Conservation (phyloP, 2,329 filamentous ascomycete genomes). For the Chaetomium strumarium region DNA sequence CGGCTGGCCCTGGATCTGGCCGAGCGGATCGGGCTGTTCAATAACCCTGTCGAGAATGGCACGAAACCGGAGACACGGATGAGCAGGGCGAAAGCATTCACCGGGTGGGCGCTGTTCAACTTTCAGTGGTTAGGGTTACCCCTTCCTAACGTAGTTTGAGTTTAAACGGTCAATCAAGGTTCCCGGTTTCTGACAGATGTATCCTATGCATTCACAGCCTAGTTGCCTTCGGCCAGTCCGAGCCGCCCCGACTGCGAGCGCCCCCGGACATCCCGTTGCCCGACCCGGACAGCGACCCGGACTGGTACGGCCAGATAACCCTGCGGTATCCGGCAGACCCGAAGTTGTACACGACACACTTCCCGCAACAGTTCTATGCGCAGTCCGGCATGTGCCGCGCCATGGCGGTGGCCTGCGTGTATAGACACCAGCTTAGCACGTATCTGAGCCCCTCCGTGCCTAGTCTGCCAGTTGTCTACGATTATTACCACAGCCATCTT, state of each 20-base stretch:
- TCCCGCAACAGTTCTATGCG: conserved; percentile 29
- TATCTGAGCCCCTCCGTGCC: no score
- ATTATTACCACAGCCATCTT: conserved; percentile 5
- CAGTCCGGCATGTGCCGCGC: conserved; percentile 8
- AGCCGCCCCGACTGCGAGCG: conserved; percentile 25
- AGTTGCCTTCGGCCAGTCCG: not conserved
- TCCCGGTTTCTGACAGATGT: conserved; percentile 14
- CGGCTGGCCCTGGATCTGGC: conserved; percentile 24
- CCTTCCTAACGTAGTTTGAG: no score
- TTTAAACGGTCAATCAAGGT: no score
- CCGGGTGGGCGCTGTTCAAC: conserved; percentile 9
- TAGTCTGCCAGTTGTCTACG: conserved; percentile 16
- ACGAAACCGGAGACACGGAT: not conserved
- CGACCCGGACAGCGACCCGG: conserved; percentile 14
- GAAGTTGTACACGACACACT: conserved; percentile 20
- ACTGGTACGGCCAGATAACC: conserved; percentile 34
- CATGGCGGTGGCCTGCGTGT: not conserved
- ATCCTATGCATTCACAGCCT: conserved; percentile 5
- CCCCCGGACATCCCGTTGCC: conserved; percentile 31
- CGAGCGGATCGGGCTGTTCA: conserved; percentile 22
- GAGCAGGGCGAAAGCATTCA: conserved; percentile 7
- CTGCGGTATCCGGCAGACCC: conserved; percentile 31
- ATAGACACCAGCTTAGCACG: not conserved
- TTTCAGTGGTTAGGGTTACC: conserved; percentile 10
- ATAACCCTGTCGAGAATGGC: not conserved